Conservation (phyloP, 139 green algal species). For the Diplosphaera chodatii region DNA sequence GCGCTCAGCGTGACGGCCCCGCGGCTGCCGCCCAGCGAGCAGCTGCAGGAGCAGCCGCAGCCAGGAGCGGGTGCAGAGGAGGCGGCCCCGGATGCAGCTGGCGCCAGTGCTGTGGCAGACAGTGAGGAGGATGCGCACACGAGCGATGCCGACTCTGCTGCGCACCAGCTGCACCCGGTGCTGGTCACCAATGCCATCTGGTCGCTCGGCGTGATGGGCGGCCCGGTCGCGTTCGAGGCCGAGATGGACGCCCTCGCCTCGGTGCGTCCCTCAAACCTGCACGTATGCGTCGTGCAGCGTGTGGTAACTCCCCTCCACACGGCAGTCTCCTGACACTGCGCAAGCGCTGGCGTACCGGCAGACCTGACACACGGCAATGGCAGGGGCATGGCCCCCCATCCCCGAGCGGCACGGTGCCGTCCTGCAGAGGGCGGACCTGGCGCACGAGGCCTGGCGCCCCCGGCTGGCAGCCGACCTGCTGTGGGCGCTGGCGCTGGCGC, state of each 20-base stretch:
- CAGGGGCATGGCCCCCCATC: too few relatives aligned
- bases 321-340: too few relatives aligned
- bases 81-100: background rate
- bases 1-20: constrained; percentile 1
- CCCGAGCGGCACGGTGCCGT: too few relatives aligned
- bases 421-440: background rate
- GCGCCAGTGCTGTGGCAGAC: too few relatives aligned
- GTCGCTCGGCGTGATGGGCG: background rate
- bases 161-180: background rate
- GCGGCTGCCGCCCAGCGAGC: background rate
- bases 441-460: background rate
- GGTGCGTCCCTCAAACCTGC: background rate
- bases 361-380: too few relatives aligned
- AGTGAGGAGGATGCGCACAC: too few relatives aligned
- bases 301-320: too few relatives aligned
- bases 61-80: background rate
- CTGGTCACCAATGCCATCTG: background rate
- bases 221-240: background rate
- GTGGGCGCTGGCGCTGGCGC: constrained; percentile 7
- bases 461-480: background rate
- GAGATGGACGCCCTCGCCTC: background rate
- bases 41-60: too few relatives aligned
- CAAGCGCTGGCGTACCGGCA: too few relatives aligned
- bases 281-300: too few relatives aligned
- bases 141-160: too few relatives aligned